Conservation (phyloP, 768 basidiomycete species). For the Phaeolepiota aurea region DNA sequence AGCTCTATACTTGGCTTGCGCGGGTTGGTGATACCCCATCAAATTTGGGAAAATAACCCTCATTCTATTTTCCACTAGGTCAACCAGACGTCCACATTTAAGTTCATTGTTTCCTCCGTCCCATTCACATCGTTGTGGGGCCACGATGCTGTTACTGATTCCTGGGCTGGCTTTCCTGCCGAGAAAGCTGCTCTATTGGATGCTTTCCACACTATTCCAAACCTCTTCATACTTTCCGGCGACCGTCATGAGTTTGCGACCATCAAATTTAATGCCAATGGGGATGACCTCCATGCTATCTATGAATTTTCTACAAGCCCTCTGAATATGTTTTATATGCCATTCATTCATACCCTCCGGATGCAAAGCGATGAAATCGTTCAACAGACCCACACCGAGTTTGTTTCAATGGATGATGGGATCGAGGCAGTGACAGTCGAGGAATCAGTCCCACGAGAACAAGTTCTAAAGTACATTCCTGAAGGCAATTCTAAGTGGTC, state of each 20-base stretch:
- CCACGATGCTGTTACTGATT: slow-evolving; percentile 51
- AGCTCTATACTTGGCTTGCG: slow-evolving; percentile 55
- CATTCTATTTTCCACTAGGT: slow-evolving; percentile 25
- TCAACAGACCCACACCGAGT: slow-evolving; percentile 19
- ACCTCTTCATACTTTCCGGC: slow-evolving; percentile 62
- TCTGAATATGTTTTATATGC: slow-evolving; percentile 62
- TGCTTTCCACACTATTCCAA: slow-evolving; percentile 57
- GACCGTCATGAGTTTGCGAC: slow-evolving; percentile 78
- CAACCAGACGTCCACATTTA: slow-evolving; percentile 66
- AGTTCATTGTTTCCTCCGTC: slow-evolving; percentile 68
- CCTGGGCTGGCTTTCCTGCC: slow-evolving; percentile 56
- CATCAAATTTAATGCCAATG: slow-evolving; percentile 44
- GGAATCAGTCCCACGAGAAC: slow-evolving; percentile 42
- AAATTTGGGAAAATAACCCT: not conserved
- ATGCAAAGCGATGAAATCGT: slow-evolving; percentile 35
- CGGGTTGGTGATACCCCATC: slow-evolving; percentile 24
- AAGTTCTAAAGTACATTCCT: slow-evolving; percentile 51
- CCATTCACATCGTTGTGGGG: slow-evolving; percentile 72
- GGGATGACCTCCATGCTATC: slow-evolving; percentile 29
- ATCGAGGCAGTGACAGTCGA: slow-evolving; percentile 12
- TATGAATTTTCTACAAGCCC: slow-evolving; percentile 66
- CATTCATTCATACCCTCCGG: slow-evolving; percentile 45
- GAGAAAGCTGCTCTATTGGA: slow-evolving; percentile 55
- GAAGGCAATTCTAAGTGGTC: slow-evolving; percentile 65
- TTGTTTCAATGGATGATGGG: slow-evolving; percentile 16